phyloP scores from a whole-genome alignment of 2,329 filamentous ascomycete genomes.

The Aspergillus ochraceoroseus region DNA sequence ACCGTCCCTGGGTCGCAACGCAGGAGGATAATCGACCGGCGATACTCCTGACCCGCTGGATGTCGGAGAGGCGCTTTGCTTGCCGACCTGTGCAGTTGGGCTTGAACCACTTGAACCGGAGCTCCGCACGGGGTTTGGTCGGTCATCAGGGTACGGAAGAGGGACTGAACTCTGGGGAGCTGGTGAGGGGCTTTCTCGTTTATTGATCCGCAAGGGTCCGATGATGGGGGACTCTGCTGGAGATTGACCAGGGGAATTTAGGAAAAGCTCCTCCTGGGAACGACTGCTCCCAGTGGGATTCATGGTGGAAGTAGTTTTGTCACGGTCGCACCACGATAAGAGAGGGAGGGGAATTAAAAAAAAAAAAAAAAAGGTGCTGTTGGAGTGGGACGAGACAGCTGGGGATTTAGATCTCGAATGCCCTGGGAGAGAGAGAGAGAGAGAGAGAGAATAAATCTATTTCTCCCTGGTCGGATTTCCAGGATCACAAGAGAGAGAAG shows the following conservation, averaged over 20 bases:
- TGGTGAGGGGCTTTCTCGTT: slow-evolving; percentile 63
- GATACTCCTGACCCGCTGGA: slow-evolving; percentile 26
- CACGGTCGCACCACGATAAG: neutral
- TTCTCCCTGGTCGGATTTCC: no score
- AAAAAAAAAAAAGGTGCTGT: slow-evolving; percentile 13
- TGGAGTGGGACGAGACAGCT: no score
- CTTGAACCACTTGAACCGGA: slow-evolving; percentile 30
- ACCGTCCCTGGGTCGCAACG: slow-evolving; percentile 41
- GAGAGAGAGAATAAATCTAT: no score
- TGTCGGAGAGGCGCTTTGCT: slow-evolving; percentile 20
- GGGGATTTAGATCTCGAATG: no score
- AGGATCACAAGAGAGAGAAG: no score
- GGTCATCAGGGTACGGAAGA: slow-evolving; percentile 70
- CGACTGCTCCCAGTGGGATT: slow-evolving; percentile 50
- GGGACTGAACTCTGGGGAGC: slow-evolving; percentile 47
- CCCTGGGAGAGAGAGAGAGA: no score
- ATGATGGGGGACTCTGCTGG: slow-evolving; percentile 68
- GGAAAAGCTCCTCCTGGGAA: slow-evolving; percentile 79
- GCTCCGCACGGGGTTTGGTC: slow-evolving; percentile 32
- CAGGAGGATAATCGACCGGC: slow-evolving; percentile 36
- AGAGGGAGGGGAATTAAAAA: slow-evolving; percentile 14
- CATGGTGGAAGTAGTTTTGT: no score
- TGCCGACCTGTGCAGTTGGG: slow-evolving; percentile 26
- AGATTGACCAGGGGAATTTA: slow-evolving; percentile 33
- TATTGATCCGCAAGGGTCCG: slow-evolving; percentile 79